Evolutionary conservation across 345 rosid genomes (phyloP).

Genomic region (Firmiana major): DNA sequence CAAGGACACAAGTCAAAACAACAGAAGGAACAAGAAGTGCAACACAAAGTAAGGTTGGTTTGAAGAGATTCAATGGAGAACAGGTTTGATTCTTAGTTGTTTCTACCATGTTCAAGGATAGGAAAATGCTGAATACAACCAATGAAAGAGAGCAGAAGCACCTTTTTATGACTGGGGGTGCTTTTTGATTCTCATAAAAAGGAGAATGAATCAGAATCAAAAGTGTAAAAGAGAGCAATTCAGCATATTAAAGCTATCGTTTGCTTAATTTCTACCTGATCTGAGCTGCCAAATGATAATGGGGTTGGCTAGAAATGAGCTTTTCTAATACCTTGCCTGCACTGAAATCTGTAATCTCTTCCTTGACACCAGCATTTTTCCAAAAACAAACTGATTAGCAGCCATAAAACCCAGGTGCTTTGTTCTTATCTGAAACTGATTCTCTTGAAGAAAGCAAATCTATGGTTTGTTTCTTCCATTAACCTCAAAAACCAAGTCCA

Average conservation of each 20-base stretch:
- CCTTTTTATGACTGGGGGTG: neutral
- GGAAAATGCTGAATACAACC: neutral
- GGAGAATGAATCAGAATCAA: neutral
- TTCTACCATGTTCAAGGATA: conserved; percentile 27
- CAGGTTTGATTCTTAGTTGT: conserved; percentile 19
- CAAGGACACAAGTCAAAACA: conserved; percentile 23
- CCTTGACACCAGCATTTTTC: neutral
- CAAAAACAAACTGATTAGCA: no score
- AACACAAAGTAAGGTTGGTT: conserved; percentile 23
- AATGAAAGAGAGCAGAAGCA: neutral
- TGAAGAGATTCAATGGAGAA: conserved; percentile 25
- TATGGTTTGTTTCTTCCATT: neutral
- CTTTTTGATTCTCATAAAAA: neutral
- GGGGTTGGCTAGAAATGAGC: conserved; percentile 7
- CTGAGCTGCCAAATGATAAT: conserved; percentile 3
- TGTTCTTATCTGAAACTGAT: conserved; percentile 20
- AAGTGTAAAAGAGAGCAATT: neutral
- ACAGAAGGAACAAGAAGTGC: conserved; percentile 27
- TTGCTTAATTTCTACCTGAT: neutral
- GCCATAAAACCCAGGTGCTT: conserved; percentile 12
- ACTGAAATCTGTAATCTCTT: neutral
- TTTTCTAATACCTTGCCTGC: neutral
- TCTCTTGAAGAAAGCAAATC: conserved; percentile 1
- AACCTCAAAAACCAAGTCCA: conserved; percentile 28
- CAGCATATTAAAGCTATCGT: neutral